These are phyloP conservation scores for Vitis hybrid DNA, from an alignment of 177 flowering plant genomes.

Conservation along the genomic window DNA sequence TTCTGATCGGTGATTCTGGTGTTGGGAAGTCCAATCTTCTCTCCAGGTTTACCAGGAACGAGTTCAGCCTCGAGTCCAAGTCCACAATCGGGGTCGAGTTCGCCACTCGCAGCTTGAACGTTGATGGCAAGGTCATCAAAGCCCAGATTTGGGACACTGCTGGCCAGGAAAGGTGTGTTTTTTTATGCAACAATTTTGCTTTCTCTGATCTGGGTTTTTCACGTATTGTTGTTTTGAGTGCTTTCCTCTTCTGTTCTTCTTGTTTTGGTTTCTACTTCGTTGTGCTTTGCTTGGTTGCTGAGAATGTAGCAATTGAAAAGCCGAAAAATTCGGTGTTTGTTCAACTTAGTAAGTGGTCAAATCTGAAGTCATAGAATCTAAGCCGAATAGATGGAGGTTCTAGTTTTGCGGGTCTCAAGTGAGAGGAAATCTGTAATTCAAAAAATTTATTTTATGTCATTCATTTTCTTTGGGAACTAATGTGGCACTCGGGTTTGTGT, in stretches of 20 bases:
- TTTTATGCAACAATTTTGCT: not conserved
- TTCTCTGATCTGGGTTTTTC: constrained; percentile 15
- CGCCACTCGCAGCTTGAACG: constrained; percentile 58
- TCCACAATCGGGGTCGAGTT: constrained; percentile 70
- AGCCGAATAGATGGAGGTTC: not conserved
- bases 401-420: not conserved
- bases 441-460: not conserved
- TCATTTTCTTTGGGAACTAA: not conserved
- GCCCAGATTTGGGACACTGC: constrained; percentile 21
- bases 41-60: constrained; percentile 61
- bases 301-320: not conserved
- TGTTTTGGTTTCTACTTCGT: not conserved
- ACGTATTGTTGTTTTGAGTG: too few relatives aligned
- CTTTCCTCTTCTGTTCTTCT: not conserved
- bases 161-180: constrained; percentile 44
- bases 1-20: too few relatives aligned
- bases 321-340: not conserved
- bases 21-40: constrained; percentile 30
- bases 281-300: not conserved
- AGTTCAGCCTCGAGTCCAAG: constrained; percentile 62
- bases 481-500: not conserved
- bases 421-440: not conserved
- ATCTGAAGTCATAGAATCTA: not conserved
- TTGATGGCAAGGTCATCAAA: constrained; percentile 52
- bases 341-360: not conserved